Base-by-base conservation (phyloP, 2,329 filamentous ascomycete genomes). In the Fusarium oxysporum region DNA sequence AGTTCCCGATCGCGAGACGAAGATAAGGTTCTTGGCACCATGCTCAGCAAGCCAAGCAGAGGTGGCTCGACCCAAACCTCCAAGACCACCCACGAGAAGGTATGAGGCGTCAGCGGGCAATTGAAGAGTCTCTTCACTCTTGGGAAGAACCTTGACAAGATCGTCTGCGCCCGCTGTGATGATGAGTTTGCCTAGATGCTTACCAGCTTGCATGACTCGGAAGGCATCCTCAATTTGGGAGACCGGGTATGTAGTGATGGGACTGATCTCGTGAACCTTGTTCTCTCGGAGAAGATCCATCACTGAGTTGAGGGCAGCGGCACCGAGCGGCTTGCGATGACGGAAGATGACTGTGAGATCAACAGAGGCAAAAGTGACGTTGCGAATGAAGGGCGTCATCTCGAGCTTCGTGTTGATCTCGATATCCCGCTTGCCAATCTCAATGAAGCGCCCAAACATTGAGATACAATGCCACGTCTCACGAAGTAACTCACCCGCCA, bases 381-480 rank as follows among this genome's bases (percentile, higher is more conserved):
- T 70, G 19, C 58, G 25, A 4, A 57, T 61, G 47, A 85, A 85
- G 3, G 78, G 78, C 3, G 72, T 61, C 82, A 85, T 84, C 33
- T 66, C 61, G 8, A 75, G 45, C 3, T 55, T 41, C 1, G 56
- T 65, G 54, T 70, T 72, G 48, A 53, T 50, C 5, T 57, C 48
- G 17, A 82, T 79, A 55, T 82, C 80, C 19, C 71, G 70, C 59
- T 78, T 79, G 10, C 80, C 80, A 33, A 83, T 78, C 68, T 83
- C 82, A 1, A 83, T 56, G 45, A 83, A 81, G 5, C 75, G 69
- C 0, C 82, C 81, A 54, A 77, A 78, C 3, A 57, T 56, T 3
- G 82, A 78, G 14, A 83, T 65, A 48, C 78, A 81, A 21, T 78
- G 61, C 79, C 78, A 82, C 0, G 80, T 77, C 7, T 76, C 75